Evolutionary conservation across 345 rosid species (phyloP).

Genomic region (Rhizophora mangle): DNA sequence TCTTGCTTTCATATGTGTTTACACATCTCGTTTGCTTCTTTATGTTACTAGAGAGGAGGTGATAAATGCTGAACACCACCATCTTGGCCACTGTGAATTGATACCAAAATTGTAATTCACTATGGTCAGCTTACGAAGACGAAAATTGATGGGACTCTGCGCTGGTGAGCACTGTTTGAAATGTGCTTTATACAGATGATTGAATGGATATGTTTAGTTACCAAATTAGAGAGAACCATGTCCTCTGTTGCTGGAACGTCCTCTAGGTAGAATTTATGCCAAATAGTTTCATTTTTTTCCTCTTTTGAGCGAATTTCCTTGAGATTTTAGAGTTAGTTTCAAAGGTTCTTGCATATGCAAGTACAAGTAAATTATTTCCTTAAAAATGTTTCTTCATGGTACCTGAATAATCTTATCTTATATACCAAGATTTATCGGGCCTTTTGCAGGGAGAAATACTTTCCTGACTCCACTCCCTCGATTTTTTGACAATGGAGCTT

Average conservation of each 20-base stretch:
- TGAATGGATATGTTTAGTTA: slow-evolving; percentile 7
- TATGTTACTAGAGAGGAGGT: slow-evolving; percentile 23
- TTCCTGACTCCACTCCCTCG: slow-evolving; percentile 58
- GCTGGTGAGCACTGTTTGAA: slow-evolving; percentile 53
- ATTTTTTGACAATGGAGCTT: slow-evolving; percentile 38
- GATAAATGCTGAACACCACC: slow-evolving; percentile 10
- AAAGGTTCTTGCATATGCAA: not conserved
- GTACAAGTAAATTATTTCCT: not conserved
- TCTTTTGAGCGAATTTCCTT: not conserved
- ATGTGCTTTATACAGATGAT: slow-evolving; percentile 10
- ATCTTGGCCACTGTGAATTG: slow-evolving; percentile 16
- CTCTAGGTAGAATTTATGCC: not conserved
- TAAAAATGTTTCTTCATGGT: not conserved
- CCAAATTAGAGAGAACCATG: not conserved
- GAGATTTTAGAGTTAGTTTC: no score
- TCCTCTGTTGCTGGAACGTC: not conserved
- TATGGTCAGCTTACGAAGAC: slow-evolving; percentile 95
- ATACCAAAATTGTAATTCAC: slow-evolving; percentile 20
- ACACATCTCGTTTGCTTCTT: not conserved
- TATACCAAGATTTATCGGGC: slow-evolving; percentile 8
- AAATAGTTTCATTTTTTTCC: no score
- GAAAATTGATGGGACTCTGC: slow-evolving; percentile 83
- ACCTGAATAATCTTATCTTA: slow-evolving; percentile 13
- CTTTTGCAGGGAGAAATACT: slow-evolving; percentile 48
- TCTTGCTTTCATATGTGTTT: not conserved